Evolutionary conservation across 1,139 yeast species (phyloP).

Genomic region (Geotrichum restrictum): DNA sequence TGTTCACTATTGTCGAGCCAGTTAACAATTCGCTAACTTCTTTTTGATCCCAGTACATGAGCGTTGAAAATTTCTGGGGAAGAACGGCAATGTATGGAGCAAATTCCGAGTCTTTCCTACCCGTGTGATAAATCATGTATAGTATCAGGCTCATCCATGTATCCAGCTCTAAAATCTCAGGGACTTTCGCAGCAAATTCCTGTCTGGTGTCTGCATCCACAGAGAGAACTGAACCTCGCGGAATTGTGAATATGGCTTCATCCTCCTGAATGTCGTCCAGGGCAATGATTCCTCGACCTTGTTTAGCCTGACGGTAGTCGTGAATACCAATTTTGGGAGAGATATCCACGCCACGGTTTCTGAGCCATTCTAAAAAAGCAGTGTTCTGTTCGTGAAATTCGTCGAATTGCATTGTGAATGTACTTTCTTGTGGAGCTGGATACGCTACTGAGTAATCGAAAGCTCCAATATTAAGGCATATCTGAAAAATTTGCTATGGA

Average conservation of each 20-base stretch:
- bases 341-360: constrained; percentile 44
- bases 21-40: constrained; percentile 50
- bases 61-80: constrained; percentile 61
- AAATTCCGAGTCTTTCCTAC: constrained; percentile 61
- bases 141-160: constrained; percentile 80
- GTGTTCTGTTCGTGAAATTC: constrained; percentile 5
- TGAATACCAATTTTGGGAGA: constrained; percentile 55
- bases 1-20: constrained; percentile 66
- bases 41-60: constrained; percentile 70
- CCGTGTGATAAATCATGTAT: constrained; percentile 44
- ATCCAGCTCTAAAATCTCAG: constrained; percentile 43
- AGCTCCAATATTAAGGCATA: neutral
- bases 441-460: no score
- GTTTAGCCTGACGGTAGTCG: constrained; percentile 55
- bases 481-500: neutral
- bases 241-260: constrained; percentile 66
- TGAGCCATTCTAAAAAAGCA: constrained; percentile 54
- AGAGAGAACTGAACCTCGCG: constrained; percentile 55
- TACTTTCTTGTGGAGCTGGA: no score
- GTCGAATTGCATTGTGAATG: constrained; percentile 40
- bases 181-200: constrained; percentile 37
- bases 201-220: constrained; percentile 47
- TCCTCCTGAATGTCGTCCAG: constrained; percentile 53
- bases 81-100: constrained; percentile 63
- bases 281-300: constrained; percentile 81